A percentile compares a stretch with the other conserved stretches of the same genome.
These are phyloP conservation scores for Geranium rotundifolium DNA, from an alignment of 345 rosid genomes.

Conservation along the genomic window DNA sequence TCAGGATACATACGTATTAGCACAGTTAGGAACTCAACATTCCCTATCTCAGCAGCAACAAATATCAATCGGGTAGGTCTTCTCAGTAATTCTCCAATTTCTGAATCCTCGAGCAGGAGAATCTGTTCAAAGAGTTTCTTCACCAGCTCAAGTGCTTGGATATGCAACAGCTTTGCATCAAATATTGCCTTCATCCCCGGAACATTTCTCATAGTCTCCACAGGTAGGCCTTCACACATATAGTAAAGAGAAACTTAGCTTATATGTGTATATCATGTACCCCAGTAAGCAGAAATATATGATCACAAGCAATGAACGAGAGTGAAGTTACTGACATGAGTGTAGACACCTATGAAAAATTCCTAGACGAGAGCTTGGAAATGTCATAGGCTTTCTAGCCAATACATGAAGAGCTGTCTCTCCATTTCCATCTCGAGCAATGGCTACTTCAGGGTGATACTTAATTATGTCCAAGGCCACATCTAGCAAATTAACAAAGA, in stretches of 20 bases:
- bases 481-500: slow-evolving; percentile 9
- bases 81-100: slow-evolving; percentile 16
- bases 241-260: not conserved
- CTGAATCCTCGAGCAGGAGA: slow-evolving; percentile 22
- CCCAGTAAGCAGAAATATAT: too few species aligned
- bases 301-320: too few species aligned
- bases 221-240: too few species aligned
- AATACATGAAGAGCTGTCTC: slow-evolving; percentile 29
- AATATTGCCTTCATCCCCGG: slow-evolving; percentile 18
- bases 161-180: slow-evolving; percentile 13
- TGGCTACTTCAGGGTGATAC: slow-evolving; percentile 21
- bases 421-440: slow-evolving; percentile 17
- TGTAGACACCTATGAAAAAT: slow-evolving; percentile 12
- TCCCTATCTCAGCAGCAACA: slow-evolving; percentile 27
- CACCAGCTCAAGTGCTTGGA: slow-evolving; percentile 25
- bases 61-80: slow-evolving; percentile 22
- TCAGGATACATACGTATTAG: slow-evolving; percentile 21
- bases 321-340: slow-evolving; percentile 9
- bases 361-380: slow-evolving; percentile 11
- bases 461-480: slow-evolving; percentile 25
- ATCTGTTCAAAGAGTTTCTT: slow-evolving; percentile 22
- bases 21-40: slow-evolving; percentile 19
- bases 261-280: too few species aligned
- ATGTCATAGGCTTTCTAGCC: slow-evolving; percentile 19
- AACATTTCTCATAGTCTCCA: slow-evolving; percentile 3